Percentiles rank a stretch among this genome's conserved stretches.
Evolutionary conservation across 495 filamentous ascomycete genomes (phyloP).

Genomic region (Talaromyces borbonicus): DNA sequence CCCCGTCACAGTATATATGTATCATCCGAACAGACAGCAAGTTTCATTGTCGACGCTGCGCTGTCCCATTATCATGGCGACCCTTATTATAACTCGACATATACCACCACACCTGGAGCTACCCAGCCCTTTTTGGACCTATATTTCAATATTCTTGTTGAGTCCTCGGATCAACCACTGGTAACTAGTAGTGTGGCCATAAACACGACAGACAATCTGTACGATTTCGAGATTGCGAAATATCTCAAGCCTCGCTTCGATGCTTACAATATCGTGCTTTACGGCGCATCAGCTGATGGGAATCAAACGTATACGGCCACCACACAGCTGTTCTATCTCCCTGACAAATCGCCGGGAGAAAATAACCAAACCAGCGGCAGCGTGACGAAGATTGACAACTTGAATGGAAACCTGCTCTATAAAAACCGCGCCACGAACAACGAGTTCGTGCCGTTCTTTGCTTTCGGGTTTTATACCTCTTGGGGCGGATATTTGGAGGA

Average conservation of each 20-base stretch:
- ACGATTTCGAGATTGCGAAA: conserved; percentile 33
- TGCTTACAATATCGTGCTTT: conserved; percentile 27
- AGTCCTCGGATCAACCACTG: conserved; percentile 11
- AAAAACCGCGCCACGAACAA: conserved; percentile 17
- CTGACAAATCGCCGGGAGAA: conserved; percentile 36
- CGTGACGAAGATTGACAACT: conserved; percentile 48
- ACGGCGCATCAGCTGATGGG: conserved; percentile 16
- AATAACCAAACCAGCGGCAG: too few species aligned
- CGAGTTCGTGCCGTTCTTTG: conserved; percentile 39
- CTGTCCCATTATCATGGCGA: conserved; percentile 39
- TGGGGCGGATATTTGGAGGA: conserved; percentile 41
- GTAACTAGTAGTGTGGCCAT: conserved; percentile 17
- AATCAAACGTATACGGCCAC: conserved; percentile 29
- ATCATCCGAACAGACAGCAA: conserved; percentile 35
- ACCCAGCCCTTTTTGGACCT: background rate
- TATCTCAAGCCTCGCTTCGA: conserved; percentile 28
- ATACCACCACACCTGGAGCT: background rate
- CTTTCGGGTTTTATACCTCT: conserved; percentile 50
- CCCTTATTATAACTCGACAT: conserved; percentile 25
- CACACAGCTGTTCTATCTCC: conserved; percentile 42
- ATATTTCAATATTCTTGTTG: conserved; percentile 7
- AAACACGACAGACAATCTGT: conserved; percentile 32
- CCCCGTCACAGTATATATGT: conserved; percentile 50
- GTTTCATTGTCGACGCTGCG: conserved; percentile 48
- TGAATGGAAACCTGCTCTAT: conserved; percentile 41